Evolutionary conservation across 805 yeast genomes (phyloP), one percentile per base, ranked within the genome.

Genomic region (Hanseniaspora occidentalis): DNA sequence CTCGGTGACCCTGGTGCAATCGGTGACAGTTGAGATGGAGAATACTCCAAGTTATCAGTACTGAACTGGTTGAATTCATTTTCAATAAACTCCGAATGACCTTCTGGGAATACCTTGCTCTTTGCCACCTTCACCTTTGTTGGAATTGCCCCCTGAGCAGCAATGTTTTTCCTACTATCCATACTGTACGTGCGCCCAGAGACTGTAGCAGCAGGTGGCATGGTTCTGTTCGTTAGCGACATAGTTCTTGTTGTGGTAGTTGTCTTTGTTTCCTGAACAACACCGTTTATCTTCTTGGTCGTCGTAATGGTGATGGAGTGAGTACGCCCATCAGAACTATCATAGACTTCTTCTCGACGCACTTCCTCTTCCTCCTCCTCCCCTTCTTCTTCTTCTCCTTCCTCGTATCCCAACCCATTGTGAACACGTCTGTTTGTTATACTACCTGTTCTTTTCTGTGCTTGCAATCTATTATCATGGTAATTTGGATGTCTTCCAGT

Each of bases 281-380:
- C 62, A 1, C 73, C 69, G 24, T 73, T 74, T 46, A 69, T 51
- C 37, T 65, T 62, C 45, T 71, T 66, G 21, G 74, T 62, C 0
- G 76, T 72, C 31, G 70, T 70, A 33, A 68, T 71, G 2, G 78
- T 73, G 34, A 75, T 70, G 2, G 78, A 72, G 42, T 60, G 65
- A 0, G 79, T 73, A 31, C 77, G 63, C 0, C 80, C 80, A 19
- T 18, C 22, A 11, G n/a, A n/a, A n/a, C n/a, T n/a, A n/a, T n/a
- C n/a, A n/a, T n/a, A n/a, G n/a, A n/a, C n/a, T n/a, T n/a, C n/a
- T n/a, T n/a, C n/a, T 33, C 20, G 7, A 7, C n/a, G n/a, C 16
- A 11, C 9, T 7, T 33, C 23, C 13, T 18, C 11, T 5, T 33
- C n/a, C 7, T 27, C 17, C 13, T 27, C n/a, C 7, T 6, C n/a